Percentiles rank a stretch among this genome's conserved stretches.
phyloP scores from a whole-genome alignment of 768 basidiomycete genomes.

The Tulasnella sp. region DNA sequence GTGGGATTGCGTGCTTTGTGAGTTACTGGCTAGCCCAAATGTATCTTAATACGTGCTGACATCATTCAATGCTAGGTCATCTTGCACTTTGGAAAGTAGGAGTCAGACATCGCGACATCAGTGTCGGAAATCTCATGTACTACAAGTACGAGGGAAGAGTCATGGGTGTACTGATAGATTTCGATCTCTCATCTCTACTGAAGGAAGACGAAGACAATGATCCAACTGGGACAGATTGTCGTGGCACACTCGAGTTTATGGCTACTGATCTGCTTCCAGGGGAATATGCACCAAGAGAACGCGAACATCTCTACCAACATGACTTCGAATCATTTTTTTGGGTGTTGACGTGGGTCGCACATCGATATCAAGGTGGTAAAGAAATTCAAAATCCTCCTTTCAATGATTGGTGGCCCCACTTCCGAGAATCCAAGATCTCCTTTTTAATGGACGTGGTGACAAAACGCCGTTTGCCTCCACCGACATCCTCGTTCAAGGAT shows the following conservation, averaged over 20 bases:
- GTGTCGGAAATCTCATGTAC: conserved; percentile 26
- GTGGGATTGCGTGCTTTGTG: conserved; percentile 22
- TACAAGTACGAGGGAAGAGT: conserved; percentile 12
- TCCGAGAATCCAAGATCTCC: too few species aligned
- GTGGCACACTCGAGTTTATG: conserved; percentile 28
- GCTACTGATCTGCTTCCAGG: conserved; percentile 23
- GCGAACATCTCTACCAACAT: conserved; percentile 23
- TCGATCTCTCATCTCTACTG: too few species aligned
- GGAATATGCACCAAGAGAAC: conserved; percentile 14
- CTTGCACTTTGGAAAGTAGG: conserved; percentile 22
- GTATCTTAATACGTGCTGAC: too few species aligned
- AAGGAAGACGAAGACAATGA: too few species aligned
- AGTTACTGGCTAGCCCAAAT: too few species aligned
- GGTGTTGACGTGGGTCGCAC: conserved; percentile 17
- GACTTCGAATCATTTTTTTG: conserved; percentile 29
- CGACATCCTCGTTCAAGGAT: too few species aligned
- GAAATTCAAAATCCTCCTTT: not conserved
- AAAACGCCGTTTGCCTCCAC: too few species aligned
- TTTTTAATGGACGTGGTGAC: too few species aligned
- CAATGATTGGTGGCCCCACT: not conserved
- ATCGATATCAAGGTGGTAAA: not conserved
- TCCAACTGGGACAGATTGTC: too few species aligned
- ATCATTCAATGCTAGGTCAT: conserved; percentile 23
- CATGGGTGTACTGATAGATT: conserved; percentile 25
- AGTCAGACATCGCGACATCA: conserved; percentile 26